Evolutionary conservation across 345 rosid genomes (phyloP).

Genomic region (Camelina laxa): DNA sequence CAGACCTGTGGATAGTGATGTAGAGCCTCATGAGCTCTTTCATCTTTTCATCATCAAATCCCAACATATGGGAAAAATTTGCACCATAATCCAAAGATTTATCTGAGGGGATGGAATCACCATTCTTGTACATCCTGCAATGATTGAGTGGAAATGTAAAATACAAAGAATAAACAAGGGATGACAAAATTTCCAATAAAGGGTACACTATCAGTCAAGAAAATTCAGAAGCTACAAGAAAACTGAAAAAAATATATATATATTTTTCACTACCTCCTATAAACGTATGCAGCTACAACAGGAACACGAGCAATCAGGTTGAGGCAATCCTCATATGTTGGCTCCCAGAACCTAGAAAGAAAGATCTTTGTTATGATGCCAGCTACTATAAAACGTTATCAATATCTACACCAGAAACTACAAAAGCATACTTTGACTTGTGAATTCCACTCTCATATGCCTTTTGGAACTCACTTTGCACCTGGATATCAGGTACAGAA

Average conservation of each 20-base stretch:
- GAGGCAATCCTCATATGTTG: constrained; percentile 90
- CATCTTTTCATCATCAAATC: constrained; percentile 84
- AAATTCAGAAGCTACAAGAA: constrained; percentile 19
- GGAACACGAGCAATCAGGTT: constrained; percentile 93
- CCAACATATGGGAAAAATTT: constrained; percentile 89
- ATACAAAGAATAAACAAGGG: constrained; percentile 13
- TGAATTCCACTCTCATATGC: constrained; percentile 89
- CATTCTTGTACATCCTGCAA: constrained; percentile 80
- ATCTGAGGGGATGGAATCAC: constrained; percentile 69
- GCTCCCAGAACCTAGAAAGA: constrained; percentile 89
- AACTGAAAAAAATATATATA: neutral
- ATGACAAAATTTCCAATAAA: neutral
- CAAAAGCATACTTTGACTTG: constrained; percentile 74
- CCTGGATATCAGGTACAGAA: constrained; percentile 56
- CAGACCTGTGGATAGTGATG: constrained; percentile 89
- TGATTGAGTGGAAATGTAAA: constrained; percentile 19
- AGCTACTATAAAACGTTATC: constrained; percentile 25
- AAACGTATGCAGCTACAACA: constrained; percentile 84
- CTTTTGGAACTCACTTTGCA: constrained; percentile 96
- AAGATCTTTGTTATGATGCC: constrained; percentile 29
- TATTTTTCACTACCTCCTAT: constrained; percentile 68
- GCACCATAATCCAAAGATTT: constrained; percentile 92
- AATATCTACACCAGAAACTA: constrained; percentile 29
- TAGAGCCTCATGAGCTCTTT: constrained; percentile 99
- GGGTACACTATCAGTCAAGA: constrained; percentile 3